Conservation (phyloP, 306 rosid species). For the Gillenia trifoliata region DNA sequence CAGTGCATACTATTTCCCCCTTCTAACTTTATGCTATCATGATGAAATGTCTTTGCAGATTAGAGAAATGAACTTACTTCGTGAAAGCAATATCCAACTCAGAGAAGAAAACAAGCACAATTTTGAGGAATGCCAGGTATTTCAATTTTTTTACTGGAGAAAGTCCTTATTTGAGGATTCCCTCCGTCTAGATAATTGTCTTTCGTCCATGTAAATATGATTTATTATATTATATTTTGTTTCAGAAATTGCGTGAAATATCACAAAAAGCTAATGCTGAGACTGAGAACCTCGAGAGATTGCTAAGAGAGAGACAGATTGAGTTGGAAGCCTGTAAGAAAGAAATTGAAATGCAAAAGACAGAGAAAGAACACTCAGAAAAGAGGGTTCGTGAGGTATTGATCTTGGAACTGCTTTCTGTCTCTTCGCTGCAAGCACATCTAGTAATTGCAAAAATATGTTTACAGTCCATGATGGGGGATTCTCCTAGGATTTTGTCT, state of each 20-base stretch:
- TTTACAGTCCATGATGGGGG: not conserved
- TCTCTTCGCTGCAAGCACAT: not conserved
- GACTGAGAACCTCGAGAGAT: slow-evolving; percentile 49
- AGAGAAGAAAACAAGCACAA: slow-evolving; percentile 98
- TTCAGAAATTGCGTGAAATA: slow-evolving; percentile 73
- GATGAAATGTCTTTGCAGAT: slow-evolving; percentile 41
- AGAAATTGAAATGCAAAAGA: slow-evolving; percentile 52
- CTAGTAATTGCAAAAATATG: not conserved
- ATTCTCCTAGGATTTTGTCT: not conserved
- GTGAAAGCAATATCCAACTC: slow-evolving; percentile 93
- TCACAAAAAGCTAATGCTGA: slow-evolving; percentile 57
- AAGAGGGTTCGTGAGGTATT: slow-evolving; percentile 74
- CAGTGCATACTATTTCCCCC: not conserved
- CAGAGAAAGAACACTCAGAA: slow-evolving; percentile 52
- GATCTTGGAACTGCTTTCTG: slow-evolving; percentile 14
- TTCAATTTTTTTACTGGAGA: not conserved
- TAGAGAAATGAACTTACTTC: slow-evolving; percentile 88
- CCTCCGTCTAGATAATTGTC: not conserved
- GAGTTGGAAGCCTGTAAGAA: slow-evolving; percentile 58
- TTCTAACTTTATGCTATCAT: slow-evolving; percentile 2
- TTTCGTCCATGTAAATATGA: not conserved
- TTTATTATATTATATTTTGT: not conserved
- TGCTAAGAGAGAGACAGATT: slow-evolving; percentile 49
- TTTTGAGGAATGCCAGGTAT: slow-evolving; percentile 95
- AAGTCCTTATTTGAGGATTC: not conserved